Conservation (phyloP, 345 rosid genomes). For the Pseudoturritis turrita region DNA sequence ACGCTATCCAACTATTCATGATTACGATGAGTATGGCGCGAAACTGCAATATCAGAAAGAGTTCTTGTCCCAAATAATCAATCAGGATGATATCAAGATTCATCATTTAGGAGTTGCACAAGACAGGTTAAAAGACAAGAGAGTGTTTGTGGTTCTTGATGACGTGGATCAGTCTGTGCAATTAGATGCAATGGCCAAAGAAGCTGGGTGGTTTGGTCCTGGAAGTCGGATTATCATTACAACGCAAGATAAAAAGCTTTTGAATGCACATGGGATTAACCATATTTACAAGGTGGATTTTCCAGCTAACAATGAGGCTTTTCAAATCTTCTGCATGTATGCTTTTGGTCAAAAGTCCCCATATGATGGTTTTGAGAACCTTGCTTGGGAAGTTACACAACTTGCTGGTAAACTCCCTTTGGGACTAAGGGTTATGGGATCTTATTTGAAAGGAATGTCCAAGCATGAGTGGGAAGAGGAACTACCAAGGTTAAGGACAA, state of each 20-base stretch:
- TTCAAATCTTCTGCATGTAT: slow-evolving; percentile 6
- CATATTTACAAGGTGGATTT: no score
- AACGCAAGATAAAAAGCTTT: slow-evolving; percentile 15
- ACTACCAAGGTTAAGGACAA: slow-evolving; percentile 4
- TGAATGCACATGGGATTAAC: no score
- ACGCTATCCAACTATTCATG: not conserved
- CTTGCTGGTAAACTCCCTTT: slow-evolving; percentile 31
- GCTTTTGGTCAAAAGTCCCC: slow-evolving; percentile 19
- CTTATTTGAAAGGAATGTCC: not conserved
- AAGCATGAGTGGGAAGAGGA: slow-evolving; percentile 13
- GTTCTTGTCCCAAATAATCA: slow-evolving; percentile 30
- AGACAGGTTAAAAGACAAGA: no score
- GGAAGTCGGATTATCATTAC: slow-evolving; percentile 22
- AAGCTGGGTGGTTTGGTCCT: not conserved
- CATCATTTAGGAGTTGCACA: not conserved
- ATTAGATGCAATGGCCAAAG: no score
- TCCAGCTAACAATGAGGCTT: no score
- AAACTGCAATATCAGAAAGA: slow-evolving; percentile 16
- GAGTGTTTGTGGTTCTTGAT: no score
- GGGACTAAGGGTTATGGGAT: slow-evolving; percentile 32
- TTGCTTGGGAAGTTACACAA: not conserved
- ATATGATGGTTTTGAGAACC: not conserved
- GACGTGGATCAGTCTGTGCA: no score
- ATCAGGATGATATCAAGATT: not conserved
- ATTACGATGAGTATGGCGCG: not conserved